Base-by-base conservation (phyloP, 2,329 filamentous ascomycete genomes). In the Aspergillus sp. region DNA sequence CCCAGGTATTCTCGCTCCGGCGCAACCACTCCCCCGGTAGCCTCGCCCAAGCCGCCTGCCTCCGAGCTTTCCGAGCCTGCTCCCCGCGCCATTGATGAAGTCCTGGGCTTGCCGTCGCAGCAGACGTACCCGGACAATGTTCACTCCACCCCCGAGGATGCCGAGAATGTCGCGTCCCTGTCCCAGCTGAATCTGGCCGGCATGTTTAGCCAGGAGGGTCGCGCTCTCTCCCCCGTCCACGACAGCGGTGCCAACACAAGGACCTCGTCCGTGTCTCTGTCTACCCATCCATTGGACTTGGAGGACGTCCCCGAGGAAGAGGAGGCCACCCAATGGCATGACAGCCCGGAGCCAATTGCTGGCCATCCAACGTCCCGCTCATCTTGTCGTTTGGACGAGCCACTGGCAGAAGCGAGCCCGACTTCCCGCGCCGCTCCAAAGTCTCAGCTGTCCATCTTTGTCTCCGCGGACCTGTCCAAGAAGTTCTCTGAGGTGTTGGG, bases 261-360 rank as follows among this genome's bases (percentile, higher is more conserved):
- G 20, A 58, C 60, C 11, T 56, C 62, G 5, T 61, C 62, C 1
- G 60, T 64, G 5, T 58, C 63, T 1, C 60, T 65, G 29, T 62
- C 57, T 33, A 59, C 48, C 32, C 53, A 55, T 24, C 49, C 48
- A n/a, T 53, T 52, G 29, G 59, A 63, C 15, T 45, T 68, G 36
- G 57, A 62, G 29, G 60, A 66, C 36, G 63, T 69, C 4, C 63
- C 61, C 1, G 64, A 68, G 41, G 64, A 68, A 38, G 60, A 62
- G 28, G 64, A 66, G 42, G 46, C 41, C n/a, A 49, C 48, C 5
- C 43, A 49, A 24, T 46, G 47, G 39, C 53, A 54, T 36, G 50
- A 56, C 26, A 58, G 49, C 32, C 49, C 55, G 5, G 44, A 51
- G 4, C 35, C 43, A 14, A 46, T 44, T 34, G 24, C 41, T 22